Conservation (phyloP, 2,329 filamentous ascomycete species). For the Lecanicillium sp. region DNA sequence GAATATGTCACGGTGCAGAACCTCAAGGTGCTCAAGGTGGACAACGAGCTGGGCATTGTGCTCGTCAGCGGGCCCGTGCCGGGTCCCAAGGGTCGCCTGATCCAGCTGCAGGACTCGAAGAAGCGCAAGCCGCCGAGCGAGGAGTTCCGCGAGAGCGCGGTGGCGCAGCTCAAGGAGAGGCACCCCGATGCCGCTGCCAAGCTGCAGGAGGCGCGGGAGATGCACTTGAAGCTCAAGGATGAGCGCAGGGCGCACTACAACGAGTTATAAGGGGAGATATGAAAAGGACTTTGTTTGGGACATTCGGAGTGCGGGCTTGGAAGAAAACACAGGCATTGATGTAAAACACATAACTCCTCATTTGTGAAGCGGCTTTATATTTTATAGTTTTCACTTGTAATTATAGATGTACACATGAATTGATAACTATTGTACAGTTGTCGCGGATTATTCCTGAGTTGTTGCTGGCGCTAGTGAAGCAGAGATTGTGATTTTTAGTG, state of each 20-base stretch:
- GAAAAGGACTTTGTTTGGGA: background rate
- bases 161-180: slow-evolving; percentile 38
- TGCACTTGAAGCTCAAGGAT: slow-evolving; percentile 50
- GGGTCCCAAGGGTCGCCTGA: slow-evolving; percentile 79
- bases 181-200: slow-evolving; percentile 40
- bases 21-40: slow-evolving; percentile 80
- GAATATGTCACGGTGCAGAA: slow-evolving; percentile 87
- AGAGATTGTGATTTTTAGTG: slow-evolving; percentile 7
- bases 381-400: slow-evolving; percentile 24
- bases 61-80: slow-evolving; percentile 82
- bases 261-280: slow-evolving; percentile 23
- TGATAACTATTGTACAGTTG: slow-evolving; percentile 18
- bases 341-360: slow-evolving; percentile 10
- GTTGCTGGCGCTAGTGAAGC: background rate
- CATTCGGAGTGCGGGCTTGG: background rate
- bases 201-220: slow-evolving; percentile 42
- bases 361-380: slow-evolving; percentile 19
- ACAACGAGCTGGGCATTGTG: slow-evolving; percentile 79
- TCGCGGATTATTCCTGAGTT: background rate
- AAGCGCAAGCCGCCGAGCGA: slow-evolving; percentile 63
- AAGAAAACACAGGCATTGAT: slow-evolving; percentile 6
- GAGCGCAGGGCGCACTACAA: slow-evolving; percentile 36
- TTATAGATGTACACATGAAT: slow-evolving; percentile 30
- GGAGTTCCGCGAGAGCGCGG: slow-evolving; percentile 43
- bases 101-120: slow-evolving; percentile 83